phyloP scores from a whole-genome alignment of 352 stramenopile genomes.

The Globisporangium cylindrosporum region DNA sequence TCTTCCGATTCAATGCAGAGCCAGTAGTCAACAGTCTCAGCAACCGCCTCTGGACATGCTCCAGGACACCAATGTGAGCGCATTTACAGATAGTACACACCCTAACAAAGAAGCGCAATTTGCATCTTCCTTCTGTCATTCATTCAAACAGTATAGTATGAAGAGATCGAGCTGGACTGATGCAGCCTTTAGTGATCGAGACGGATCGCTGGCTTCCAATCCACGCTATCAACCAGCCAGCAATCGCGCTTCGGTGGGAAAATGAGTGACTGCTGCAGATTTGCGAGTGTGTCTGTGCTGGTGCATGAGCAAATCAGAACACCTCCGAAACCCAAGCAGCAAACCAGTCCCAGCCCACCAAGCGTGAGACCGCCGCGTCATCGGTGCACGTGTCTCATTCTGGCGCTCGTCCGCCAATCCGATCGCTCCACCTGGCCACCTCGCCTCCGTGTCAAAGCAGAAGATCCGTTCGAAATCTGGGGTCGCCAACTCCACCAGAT shows the following conservation, averaged over 20 bases:
- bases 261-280: background rate
- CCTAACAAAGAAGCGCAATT: too few relatives aligned
- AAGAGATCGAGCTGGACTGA: too few relatives aligned
- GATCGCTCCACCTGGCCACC: constrained; percentile 1
- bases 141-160: too few relatives aligned
- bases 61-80: too few relatives aligned
- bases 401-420: background rate
- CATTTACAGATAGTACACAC: too few relatives aligned
- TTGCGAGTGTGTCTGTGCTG: background rate
- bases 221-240: too few relatives aligned
- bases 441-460: background rate
- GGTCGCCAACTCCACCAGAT: constrained; percentile 7
- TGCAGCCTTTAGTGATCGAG: background rate
- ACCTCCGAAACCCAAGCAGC: constrained; percentile 5
- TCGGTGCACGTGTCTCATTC: constrained; percentile 1
- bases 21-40: too few relatives aligned
- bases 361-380: constrained; percentile 6
- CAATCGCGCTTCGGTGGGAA: background rate
- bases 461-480: constrained; percentile 4
- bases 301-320: constrained; percentile 5
- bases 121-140: too few relatives aligned
- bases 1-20: too few relatives aligned
- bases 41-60: too few relatives aligned
- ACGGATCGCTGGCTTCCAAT: background rate
- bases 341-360: background rate